These are phyloP conservation scores for Penicillium sp. DNA, from an alignment of 2,329 filamentous ascomycete genomes.

Conservation along the genomic window DNA sequence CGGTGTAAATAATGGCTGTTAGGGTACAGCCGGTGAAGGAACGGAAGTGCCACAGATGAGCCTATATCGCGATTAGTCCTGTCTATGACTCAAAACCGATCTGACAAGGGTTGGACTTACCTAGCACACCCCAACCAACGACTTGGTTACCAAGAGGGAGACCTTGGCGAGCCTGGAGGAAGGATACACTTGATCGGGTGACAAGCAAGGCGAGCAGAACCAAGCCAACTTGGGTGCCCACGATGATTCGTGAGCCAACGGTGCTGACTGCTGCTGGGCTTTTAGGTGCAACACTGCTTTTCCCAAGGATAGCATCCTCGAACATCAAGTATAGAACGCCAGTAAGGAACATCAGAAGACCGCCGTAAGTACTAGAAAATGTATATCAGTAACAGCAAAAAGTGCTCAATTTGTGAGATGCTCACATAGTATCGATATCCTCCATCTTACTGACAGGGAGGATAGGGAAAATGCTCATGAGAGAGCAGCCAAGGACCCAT, in stretches of 20 bases:
- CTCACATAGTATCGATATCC: constrained; percentile 69
- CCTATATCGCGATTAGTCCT: constrained; percentile 47
- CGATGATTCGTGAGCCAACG: constrained; percentile 42
- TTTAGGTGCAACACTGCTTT: constrained; percentile 34
- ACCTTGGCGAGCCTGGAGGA: constrained; percentile 80
- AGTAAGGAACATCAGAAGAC: constrained; percentile 71
- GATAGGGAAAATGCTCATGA: constrained; percentile 90
- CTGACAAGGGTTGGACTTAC: constrained; percentile 48
- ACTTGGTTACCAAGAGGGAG: constrained; percentile 85
- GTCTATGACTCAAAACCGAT: background rate
- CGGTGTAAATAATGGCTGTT: constrained; percentile 89
- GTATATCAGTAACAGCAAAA: constrained; percentile 2
- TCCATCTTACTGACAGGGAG: constrained; percentile 86
- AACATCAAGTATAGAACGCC: constrained; percentile 78
- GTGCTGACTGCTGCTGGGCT: constrained; percentile 21
- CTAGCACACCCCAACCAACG: constrained; percentile 77
- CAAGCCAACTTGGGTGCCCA: constrained; percentile 64
- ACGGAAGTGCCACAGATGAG: constrained; percentile 72
- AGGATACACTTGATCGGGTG: constrained; percentile 80
- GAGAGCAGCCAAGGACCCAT: constrained; percentile 74
- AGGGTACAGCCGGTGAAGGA: constrained; percentile 76
- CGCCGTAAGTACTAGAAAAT: constrained; percentile 68
- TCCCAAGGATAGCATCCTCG: constrained; percentile 62
- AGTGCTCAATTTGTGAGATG: constrained; percentile 27
- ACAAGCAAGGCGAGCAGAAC: constrained; percentile 79